Base-by-base conservation (phyloP, 306 rosid genomes). In the Nissolia schottii region DNA sequence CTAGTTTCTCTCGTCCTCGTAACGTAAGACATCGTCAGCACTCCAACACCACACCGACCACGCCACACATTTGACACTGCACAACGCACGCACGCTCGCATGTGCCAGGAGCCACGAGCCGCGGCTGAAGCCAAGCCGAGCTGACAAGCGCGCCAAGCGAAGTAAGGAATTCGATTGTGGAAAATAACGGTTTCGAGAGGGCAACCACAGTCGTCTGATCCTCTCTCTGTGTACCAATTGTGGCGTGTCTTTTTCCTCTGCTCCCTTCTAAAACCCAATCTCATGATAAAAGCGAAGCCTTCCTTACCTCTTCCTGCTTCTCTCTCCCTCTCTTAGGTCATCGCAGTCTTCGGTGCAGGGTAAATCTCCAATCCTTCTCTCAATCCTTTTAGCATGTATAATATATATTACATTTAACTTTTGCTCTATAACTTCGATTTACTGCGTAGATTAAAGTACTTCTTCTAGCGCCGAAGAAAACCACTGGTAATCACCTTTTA, bases 121-220 rank as follows among this genome's bases (percentile, higher is more conserved):
- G 20, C 37, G 18, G 10, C 18, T 12, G 0, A 7, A 70, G 29
- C 76, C 14, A 28, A 67, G 49, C 25, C 28, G 46, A 75, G 86
- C 81, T 71, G 71, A 45, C 59, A 51, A 77, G 50, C 77, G 80
- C 81, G 87, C 89, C 84, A 45, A 80, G 88, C 76, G 77, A 65
- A 51, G 35, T 65, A 62, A 79, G 69, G 77, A n/a, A 62, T 74
- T 77, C 71, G 80, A 80, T n/a, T 68, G 85, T 25, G 70, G 73
- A 80, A 78, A 74, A 71, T 78, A 78, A 81, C 87, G 90, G 90
- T 78, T 83, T 78, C 50, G 67, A 66, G 45, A 34, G 45, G 14
- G 74, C 45, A 82, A 61, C 79, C 80, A 71, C 85, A 75, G 67
- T 85, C 81, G 78, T 80, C 80, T 77, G 73, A 80, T 84, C 83